Percentiles rank a stretch among this genome's conserved stretches.
phyloP scores from a whole-genome alignment of 768 basidiomycete species.

The Cyathus striatus region DNA sequence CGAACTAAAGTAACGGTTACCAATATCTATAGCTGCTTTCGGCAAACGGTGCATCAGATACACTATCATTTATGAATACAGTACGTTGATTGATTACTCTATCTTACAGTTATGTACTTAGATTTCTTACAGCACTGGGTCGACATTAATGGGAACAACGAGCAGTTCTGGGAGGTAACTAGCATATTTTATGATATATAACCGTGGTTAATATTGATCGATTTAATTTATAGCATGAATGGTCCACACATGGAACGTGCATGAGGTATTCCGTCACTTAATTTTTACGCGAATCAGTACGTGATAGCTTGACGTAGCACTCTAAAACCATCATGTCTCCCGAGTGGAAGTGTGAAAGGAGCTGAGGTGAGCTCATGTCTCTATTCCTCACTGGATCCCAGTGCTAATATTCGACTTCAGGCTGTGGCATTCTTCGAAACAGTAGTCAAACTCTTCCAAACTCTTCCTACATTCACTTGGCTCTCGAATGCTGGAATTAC shows the following conservation, averaged over 20 bases:
- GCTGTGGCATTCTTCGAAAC: constrained; percentile 64
- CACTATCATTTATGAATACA: constrained; percentile 52
- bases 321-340: constrained; percentile 52
- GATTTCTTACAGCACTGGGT: constrained; percentile 47
- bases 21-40: constrained; percentile 53
- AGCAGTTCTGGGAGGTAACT: constrained; percentile 66
- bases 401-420: constrained; percentile 21
- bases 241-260: constrained; percentile 64
- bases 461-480: constrained; percentile 72
- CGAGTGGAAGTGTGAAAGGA: constrained; percentile 51
- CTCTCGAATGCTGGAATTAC: constrained; percentile 69
- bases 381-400: too few relatives aligned
- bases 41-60: constrained; percentile 52
- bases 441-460: constrained; percentile 56
- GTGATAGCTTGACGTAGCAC: constrained; percentile 37
- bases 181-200: background rate
- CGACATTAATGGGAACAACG: constrained; percentile 50
- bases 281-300: too few relatives aligned
- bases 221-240: constrained; percentile 78
- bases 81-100: constrained; percentile 13
- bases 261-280: too few relatives aligned
- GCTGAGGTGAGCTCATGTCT: constrained; percentile 42
- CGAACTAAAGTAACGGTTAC: too few relatives aligned
- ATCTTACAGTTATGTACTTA: background rate
- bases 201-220: too few relatives aligned